Percentiles rank a stretch among this genome's conserved stretches.
Conservation (phyloP, 2,329 filamentous ascomycete species). For the Rasamsonia emersonii region DNA sequence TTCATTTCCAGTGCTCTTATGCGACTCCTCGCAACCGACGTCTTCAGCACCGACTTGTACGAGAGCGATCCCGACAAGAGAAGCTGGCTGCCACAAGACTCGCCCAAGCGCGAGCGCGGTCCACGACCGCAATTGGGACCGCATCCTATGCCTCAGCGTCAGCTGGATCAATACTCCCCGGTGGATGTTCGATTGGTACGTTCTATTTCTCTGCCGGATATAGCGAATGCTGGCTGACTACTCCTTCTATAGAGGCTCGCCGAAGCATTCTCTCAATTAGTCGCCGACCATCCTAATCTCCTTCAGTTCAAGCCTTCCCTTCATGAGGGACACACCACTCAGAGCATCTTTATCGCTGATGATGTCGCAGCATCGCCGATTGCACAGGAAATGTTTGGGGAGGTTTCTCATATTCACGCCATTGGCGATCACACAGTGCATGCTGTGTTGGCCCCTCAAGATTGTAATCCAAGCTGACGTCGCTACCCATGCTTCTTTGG, state of each 20-base stretch:
- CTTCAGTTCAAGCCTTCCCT: not conserved
- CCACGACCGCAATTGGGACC: constrained; percentile 1
- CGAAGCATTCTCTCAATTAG: not conserved
- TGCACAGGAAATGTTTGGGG: not conserved
- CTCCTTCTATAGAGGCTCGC: not conserved
- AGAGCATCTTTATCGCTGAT: constrained; percentile 1
- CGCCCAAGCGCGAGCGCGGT: not conserved
- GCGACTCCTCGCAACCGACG: not conserved
- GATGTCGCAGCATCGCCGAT: not conserved
- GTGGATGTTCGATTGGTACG: not conserved
- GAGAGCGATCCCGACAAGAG: constrained; percentile 3
- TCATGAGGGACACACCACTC: constrained; percentile 1
- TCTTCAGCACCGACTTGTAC: not conserved
- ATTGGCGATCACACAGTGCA: constrained; percentile 3
- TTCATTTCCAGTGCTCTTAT: not conserved
- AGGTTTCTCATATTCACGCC: constrained; percentile 2
- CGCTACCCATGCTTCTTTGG: too few relatives aligned
- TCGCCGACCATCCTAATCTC: not conserved
- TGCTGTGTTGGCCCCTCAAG: constrained; percentile 2
- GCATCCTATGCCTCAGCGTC: constrained; percentile 2
- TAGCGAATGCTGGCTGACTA: not conserved
- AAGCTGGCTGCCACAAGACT: constrained; percentile 1
- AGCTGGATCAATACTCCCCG: not conserved
- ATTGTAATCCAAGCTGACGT: constrained; percentile 1
- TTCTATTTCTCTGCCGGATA: not conserved